A percentile compares a stretch with the other conserved stretches of the same genome.
These are phyloP conservation scores for Coccinonectria pachysandricola DNA, from an alignment of 2,329 filamentous ascomycete species.

Conservation along the genomic window DNA sequence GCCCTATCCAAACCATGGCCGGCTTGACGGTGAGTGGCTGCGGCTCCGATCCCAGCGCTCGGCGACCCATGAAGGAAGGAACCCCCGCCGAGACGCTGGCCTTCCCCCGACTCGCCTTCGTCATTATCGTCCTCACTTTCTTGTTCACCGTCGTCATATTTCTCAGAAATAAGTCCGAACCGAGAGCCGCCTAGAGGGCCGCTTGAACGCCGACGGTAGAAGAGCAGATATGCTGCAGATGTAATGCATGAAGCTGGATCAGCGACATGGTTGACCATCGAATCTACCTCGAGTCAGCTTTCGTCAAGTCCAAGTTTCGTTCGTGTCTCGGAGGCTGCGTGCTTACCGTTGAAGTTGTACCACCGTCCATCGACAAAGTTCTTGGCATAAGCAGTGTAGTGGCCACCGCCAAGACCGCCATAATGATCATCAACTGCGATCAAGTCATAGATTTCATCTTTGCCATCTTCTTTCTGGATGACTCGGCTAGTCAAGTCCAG, in stretches of 20 bases:
- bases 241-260: conserved; percentile 58
- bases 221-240: conserved; percentile 77
- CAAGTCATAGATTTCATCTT: conserved; percentile 79
- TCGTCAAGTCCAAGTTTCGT: no score
- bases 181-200: conserved; percentile 68
- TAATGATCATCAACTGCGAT: conserved; percentile 96
- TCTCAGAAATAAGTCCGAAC: conserved; percentile 60
- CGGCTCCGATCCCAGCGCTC: conserved; percentile 73
- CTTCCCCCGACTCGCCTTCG: conserved; percentile 58
- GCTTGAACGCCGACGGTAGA: conserved; percentile 80
- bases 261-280: conserved; percentile 52
- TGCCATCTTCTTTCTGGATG: conserved; percentile 68
- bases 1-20: conserved; percentile 42
- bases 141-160: conserved; percentile 41
- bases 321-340: no score
- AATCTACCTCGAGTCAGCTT: no score
- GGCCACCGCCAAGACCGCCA: conserved; percentile 83
- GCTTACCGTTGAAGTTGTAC: conserved; percentile 94
- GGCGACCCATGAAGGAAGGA: conserved; percentile 85
- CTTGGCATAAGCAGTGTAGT: conserved; percentile 91
- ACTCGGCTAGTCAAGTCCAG: conserved; percentile 75
- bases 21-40: conserved; percentile 59
- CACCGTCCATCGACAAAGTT: conserved; percentile 83
- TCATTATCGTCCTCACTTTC: conserved; percentile 35
- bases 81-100: conserved; percentile 69